phyloP scores from a whole-genome alignment of 148 eudicot species.

The Beta vulgaris region DNA sequence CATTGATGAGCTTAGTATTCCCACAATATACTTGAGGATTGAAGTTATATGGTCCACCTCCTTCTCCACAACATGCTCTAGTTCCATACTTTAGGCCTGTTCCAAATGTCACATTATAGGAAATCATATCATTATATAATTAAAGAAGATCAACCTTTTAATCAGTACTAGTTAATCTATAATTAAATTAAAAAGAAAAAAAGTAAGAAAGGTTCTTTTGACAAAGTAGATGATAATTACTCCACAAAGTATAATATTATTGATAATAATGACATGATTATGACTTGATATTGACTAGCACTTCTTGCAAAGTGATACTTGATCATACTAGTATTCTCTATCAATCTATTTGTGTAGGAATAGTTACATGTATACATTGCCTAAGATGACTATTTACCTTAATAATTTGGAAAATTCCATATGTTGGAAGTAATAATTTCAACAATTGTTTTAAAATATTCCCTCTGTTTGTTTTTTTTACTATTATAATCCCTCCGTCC shows the following conservation, averaged over 20 bases:
- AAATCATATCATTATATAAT: not conserved
- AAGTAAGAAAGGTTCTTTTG: not conserved
- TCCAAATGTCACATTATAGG: not conserved
- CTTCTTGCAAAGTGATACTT: not conserved
- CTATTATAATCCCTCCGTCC: too few species aligned
- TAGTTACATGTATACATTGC: too few species aligned
- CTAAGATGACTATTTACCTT: too few species aligned
- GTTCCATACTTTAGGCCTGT: slow-evolving; percentile 74
- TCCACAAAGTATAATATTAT: not conserved
- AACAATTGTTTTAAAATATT: too few species aligned
- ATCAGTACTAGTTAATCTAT: not conserved
- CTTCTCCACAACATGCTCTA: slow-evolving; percentile 85
- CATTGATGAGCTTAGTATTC: slow-evolving; percentile 51
- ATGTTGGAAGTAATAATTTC: too few species aligned
- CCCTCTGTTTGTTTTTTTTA: too few species aligned
- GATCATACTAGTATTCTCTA: too few species aligned
- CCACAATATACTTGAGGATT: slow-evolving; percentile 74
- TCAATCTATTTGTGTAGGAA: too few species aligned
- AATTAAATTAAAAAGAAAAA: not conserved
- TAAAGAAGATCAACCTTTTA: not conserved
- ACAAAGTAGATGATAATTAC: not conserved
- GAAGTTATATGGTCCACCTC: slow-evolving; percentile 69
- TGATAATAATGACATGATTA: slow-evolving; percentile 8
- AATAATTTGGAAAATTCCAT: too few species aligned
- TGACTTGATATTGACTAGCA: not conserved